Evolutionary conservation across 2,329 filamentous ascomycete species (phyloP), one percentile per base, ranked within the genome.

Genomic region (Colletotrichum chrysophilum): DNA sequence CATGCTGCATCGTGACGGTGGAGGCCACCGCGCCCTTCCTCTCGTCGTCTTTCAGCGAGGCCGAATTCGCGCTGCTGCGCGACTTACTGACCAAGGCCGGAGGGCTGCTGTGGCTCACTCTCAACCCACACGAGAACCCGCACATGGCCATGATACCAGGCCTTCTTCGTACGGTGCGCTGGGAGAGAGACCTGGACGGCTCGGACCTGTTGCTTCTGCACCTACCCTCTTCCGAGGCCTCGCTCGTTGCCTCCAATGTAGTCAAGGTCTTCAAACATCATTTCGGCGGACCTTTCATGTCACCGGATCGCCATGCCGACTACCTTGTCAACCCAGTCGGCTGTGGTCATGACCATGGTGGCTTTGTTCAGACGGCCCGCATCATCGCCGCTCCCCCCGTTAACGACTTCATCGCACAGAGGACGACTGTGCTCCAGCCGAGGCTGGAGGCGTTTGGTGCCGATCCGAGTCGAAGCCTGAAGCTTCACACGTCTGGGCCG

Each of bases 401-500:
- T 32, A 68, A 68, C 12, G 66, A 68, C 32, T 68, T 68, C 16
- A 68, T 68, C 52, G 48, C 48, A 28, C 66, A 26, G 66, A 68
- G 66, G 16, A 68, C 66, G 14, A 68, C 66, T 6, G 66, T 68
- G 7, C 48, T 58, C 16, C 52, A 68, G 48, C 66, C 66, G 7
- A 34, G 66, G 24, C 18, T 69, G 66, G 56, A 60, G 30, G 56
- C 56, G 14, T 61, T 61, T 61, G 56, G 56, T 61, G 56, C 56
- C 56, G 56, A 76, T 80, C 8, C 79, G 79, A 64, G 34, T 5
- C 58, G 67, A 7, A 38, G 30, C 7, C 56, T 61, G 56, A 61
- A 58, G 58, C 66, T 34, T n/a, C 74, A 74, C 69, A 77, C 71
- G 58, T 66, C 77, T 28, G 81, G 82, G 24, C 75, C 81, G 12